These are phyloP conservation scores for Diplocarpon mali DNA, from an alignment of 2,329 filamentous ascomycete genomes.

Conservation along the genomic window DNA sequence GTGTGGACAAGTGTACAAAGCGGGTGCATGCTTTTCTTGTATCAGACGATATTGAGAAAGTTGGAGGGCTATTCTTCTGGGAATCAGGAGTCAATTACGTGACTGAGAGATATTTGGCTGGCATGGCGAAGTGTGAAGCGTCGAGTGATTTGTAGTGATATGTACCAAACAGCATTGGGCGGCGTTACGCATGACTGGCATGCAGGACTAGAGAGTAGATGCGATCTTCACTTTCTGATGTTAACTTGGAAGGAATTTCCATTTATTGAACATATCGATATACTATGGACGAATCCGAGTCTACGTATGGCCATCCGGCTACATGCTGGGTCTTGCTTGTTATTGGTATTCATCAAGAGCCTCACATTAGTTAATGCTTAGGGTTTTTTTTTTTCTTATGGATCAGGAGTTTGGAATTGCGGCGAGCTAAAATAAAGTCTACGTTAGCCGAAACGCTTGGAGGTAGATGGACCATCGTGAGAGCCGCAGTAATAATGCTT, in stretches of 20 bases:
- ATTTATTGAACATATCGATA: no score
- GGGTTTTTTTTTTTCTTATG: no score
- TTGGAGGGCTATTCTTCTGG: constrained; percentile 42
- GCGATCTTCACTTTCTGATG: constrained; percentile 25
- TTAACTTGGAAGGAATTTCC: no score
- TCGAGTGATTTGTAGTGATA: constrained; percentile 15
- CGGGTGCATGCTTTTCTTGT: constrained; percentile 91
- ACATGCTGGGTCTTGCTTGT: no score
- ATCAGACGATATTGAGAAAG: constrained; percentile 74
- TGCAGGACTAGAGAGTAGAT: constrained; percentile 22
- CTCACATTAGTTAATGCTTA: no score
- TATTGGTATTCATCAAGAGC: no score
- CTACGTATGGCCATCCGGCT: no score
- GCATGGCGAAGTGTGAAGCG: neutral
- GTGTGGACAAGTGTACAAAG: constrained; percentile 98
- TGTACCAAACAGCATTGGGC: constrained; percentile 23
- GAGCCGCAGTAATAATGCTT: neutral
- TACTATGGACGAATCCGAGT: no score
- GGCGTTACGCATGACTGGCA: constrained; percentile 22
- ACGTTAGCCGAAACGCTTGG: neutral
- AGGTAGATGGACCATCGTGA: neutral
- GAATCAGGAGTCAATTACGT: constrained; percentile 19
- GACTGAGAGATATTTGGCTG: constrained; percentile 5
- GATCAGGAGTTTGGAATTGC: no score
- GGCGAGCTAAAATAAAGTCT: neutral